Conservation (phyloP, 2,329 filamentous ascomycete genomes). For the Ustulina deusta region DNA sequence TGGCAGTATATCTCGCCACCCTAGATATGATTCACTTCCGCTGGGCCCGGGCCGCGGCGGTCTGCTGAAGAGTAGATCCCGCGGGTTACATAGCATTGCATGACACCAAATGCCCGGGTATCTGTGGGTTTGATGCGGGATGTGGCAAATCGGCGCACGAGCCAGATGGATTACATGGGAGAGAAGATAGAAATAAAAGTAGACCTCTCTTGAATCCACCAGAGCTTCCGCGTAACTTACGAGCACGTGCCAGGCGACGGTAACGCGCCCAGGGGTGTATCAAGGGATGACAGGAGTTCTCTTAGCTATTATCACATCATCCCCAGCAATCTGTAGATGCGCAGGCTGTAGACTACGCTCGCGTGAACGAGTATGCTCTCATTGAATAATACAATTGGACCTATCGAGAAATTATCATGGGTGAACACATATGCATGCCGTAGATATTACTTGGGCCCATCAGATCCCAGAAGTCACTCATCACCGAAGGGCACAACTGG, state of each 20-base stretch:
- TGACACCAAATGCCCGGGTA: conserved; percentile 4
- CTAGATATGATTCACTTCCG: not conserved
- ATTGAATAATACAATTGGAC: not conserved
- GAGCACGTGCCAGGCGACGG: not conserved
- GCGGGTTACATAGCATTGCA: conserved; percentile 9
- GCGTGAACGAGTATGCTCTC: not conserved
- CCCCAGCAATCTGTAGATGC: not conserved
- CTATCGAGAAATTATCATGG: not conserved
- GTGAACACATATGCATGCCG: not conserved
- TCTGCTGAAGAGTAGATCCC: conserved; percentile 16
- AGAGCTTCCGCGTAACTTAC: not conserved
- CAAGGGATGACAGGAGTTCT: not conserved
- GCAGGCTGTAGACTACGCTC: not conserved
- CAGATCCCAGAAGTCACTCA: not conserved
- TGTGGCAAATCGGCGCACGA: conserved; percentile 11
- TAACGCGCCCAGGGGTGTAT: too few relatives aligned
- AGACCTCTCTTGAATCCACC: not conserved
- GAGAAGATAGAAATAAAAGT: too few relatives aligned
- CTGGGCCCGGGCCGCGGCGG: conserved; percentile 7
- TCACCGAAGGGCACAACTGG: not conserved
- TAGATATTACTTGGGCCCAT: not conserved
- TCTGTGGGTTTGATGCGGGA: not conserved
- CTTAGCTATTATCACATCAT: not conserved
- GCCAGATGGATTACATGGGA: not conserved
- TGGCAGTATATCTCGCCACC: not conserved